These are phyloP conservation scores for Angomonas desouzai DNA, from an alignment of 208 protist genomes.

Conservation along the genomic window DNA sequence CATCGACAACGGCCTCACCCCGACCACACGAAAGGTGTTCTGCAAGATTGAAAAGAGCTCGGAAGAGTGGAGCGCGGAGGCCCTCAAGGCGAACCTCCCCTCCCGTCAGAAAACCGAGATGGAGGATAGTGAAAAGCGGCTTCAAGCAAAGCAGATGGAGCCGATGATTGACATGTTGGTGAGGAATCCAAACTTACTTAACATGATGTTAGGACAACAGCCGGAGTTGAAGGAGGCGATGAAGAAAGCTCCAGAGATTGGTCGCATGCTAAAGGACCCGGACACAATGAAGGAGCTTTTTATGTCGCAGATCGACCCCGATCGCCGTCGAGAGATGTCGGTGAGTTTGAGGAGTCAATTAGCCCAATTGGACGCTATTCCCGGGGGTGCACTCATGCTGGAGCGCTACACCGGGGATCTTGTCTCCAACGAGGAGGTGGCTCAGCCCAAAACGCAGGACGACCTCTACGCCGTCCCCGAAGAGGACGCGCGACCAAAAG, in stretches of 20 bases:
- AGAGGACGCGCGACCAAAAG: slow-evolving; percentile 33
- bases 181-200: slow-evolving; percentile 45
- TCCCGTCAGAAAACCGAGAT: slow-evolving; percentile 22
- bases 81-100: slow-evolving; percentile 35
- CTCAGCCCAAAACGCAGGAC: neutral
- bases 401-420: slow-evolving; percentile 48
- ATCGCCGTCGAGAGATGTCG: slow-evolving; percentile 49
- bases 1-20: neutral
- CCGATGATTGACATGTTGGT: slow-evolving; percentile 63
- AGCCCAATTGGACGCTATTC: slow-evolving; percentile 59
- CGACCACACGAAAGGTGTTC: slow-evolving; percentile 48
- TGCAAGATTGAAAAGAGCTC: slow-evolving; percentile 32
- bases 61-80: slow-evolving; percentile 34
- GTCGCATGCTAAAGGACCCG: slow-evolving; percentile 43
- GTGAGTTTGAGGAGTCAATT: slow-evolving; percentile 53
- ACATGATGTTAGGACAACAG: slow-evolving; percentile 42
- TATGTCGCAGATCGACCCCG: slow-evolving; percentile 65
- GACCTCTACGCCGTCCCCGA: slow-evolving; percentile 22
- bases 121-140: slow-evolving; percentile 36
- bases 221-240: slow-evolving; percentile 48
- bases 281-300: slow-evolving; percentile 72
- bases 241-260: slow-evolving; percentile 53
- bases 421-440: slow-evolving; percentile 12
- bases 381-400: slow-evolving; percentile 60
- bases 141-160: slow-evolving; percentile 51